Base-by-base conservation (phyloP, 73 alveolate genomes). In the Paraurostyla sp. region DNA sequence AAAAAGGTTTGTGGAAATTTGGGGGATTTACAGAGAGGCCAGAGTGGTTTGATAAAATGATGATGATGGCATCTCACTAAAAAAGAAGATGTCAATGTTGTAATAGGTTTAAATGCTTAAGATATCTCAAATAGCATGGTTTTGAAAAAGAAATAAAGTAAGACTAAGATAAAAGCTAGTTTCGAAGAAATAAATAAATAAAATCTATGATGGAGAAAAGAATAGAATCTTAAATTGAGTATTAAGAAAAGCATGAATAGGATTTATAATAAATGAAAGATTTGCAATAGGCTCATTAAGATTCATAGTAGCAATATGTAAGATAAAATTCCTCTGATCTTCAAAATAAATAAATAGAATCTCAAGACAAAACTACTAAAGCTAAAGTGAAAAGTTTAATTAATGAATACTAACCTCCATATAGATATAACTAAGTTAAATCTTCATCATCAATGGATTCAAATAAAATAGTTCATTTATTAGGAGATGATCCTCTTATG, bases 21-120 rank as follows among this genome's bases (percentile, higher is more conserved):
- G 87, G 87, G 0, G 87, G 87, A 45, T 73, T 73, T 50, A 45
- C 48, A 23, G 87, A 73, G 33, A 73, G 87, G 36, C 87, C 87
- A 6, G 87, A 73, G 41, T 73, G 87, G 87, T 73, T 73, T 30
- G 71, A 50, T 50, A 73, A 73, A 50, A 73, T 73, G 87, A 27
- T 48, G 4, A 45, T 48, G 87, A 45, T 73, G 68, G 87, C 68
- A 15, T 48, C 87, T 50, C 68, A 73, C 42, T 48, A 48, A 30
- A 73, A 73, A 30, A 45, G 87, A 45, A 73, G 71, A 30, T 73
- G 87, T 36, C 7, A 73, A 50, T 73, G 87, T 30, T 73, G 87
- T 71, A 48, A 50, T 36, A 73, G 87, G 42, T 73, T 73, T 33
- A 73, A 73, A 23, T 73, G 87, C 36, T 22, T 65, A 6, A 65